A percentile compares a stretch with the other conserved stretches of the same genome.
These are phyloP conservation scores for Vaucheria bursata DNA, from an alignment of 352 stramenopile species.

Conservation along the genomic window DNA sequence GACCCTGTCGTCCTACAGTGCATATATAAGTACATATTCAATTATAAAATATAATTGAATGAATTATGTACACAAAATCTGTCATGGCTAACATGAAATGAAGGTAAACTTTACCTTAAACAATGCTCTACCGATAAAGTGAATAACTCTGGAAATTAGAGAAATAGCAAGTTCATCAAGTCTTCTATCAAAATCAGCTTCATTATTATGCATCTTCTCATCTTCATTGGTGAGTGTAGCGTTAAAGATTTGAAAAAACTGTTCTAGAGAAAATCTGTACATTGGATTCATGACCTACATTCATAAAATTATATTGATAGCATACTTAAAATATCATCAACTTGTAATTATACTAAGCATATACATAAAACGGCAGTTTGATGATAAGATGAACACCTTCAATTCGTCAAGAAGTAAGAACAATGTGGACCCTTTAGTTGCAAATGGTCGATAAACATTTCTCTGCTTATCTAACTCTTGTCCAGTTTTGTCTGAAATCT, in stretches of 20 bases:
- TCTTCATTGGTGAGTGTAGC: conserved; percentile 61
- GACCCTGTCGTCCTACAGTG: conserved; percentile 59
- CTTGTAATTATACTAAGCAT: no score
- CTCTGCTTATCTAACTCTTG: conserved; percentile 80
- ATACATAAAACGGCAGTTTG: no score
- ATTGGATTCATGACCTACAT: conserved; percentile 76
- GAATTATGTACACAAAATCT: no score
- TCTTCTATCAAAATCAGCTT: conserved; percentile 55
- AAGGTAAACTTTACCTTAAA: no score
- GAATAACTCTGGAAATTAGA: conserved; percentile 67
- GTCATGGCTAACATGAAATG: no score
- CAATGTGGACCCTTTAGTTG: conserved; percentile 70
- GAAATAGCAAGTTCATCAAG: conserved; percentile 70
- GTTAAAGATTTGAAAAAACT: conserved; percentile 75
- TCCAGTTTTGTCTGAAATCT: conserved; percentile 72
- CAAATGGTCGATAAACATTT: conserved; percentile 76
- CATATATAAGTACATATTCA: no score
- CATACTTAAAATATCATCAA: no score
- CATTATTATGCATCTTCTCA: background rate
- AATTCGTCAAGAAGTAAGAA: conserved; percentile 86
- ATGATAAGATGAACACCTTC: no score
- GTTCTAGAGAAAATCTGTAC: conserved; percentile 85
- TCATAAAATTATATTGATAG: no score
- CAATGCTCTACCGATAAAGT: conserved; percentile 76
- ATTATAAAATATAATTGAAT: no score